Evolutionary conservation across 2,329 filamentous ascomycete genomes (phyloP).

Genomic region (Epichloe hybrida): DNA sequence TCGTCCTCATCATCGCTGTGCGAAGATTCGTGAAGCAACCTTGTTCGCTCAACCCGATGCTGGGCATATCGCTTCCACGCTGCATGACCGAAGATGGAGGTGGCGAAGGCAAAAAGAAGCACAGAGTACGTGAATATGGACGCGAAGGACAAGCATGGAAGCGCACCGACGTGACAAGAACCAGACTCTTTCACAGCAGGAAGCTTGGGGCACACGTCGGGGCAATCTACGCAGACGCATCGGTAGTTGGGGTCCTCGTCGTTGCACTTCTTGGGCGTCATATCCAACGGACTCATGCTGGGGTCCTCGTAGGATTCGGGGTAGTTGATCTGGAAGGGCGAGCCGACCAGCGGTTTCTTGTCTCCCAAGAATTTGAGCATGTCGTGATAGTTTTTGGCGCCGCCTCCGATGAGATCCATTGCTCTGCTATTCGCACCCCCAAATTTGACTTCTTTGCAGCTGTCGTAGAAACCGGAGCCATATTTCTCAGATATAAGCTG

Average conservation of each 20-base stretch:
- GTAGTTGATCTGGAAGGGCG: slow-evolving; percentile 97
- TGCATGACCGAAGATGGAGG: slow-evolving; percentile 58
- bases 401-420: slow-evolving; percentile 92
- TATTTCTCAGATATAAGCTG: slow-evolving; percentile 78
- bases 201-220: slow-evolving; percentile 68
- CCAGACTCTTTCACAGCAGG: slow-evolving; percentile 57
- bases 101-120: slow-evolving; percentile 53
- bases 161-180: slow-evolving; percentile 66
- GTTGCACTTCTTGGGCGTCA: slow-evolving; percentile 76
- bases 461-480: slow-evolving; percentile 81
- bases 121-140: slow-evolving; percentile 77
- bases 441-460: slow-evolving; percentile 98
- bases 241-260: slow-evolving; percentile 73
- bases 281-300: slow-evolving; percentile 57
- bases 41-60: slow-evolving; percentile 68
- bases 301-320: slow-evolving; percentile 48
- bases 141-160: slow-evolving; percentile 90
- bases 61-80: slow-evolving; percentile 61
- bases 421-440: slow-evolving; percentile 85
- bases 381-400: slow-evolving; percentile 76
- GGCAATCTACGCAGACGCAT: slow-evolving; percentile 90
- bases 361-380: slow-evolving; percentile 88
- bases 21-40: slow-evolving; percentile 70
- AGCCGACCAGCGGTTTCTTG: slow-evolving; percentile 71
- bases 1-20: slow-evolving; percentile 92